These are phyloP conservation scores for Citrus unshiu DNA, from an alignment of 345 rosid genomes.

Conservation along the genomic window DNA sequence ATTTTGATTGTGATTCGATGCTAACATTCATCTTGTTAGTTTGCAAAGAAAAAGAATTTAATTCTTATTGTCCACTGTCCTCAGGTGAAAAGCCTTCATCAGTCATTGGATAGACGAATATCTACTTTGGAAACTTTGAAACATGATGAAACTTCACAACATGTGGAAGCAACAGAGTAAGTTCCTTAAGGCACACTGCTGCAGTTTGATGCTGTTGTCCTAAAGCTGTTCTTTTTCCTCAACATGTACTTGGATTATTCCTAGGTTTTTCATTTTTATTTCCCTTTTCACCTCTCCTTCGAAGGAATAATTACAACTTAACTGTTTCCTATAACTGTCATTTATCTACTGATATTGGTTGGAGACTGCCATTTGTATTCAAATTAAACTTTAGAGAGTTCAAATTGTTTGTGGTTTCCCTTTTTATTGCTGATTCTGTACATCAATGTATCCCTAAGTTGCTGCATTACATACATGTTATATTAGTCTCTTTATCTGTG, in stretches of 20 bases:
- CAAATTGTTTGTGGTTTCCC: neutral
- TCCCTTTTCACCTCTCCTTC: neutral
- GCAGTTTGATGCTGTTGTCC: neutral
- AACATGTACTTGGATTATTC: constrained; percentile 12
- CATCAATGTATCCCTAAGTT: neutral
- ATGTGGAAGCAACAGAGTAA: constrained; percentile 60
- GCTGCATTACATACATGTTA: neutral
- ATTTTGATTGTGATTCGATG: neutral
- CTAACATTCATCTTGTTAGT: neutral
- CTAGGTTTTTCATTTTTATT: neutral
- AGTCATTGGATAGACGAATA: constrained; percentile 70
- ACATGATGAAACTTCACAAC: constrained; percentile 60
- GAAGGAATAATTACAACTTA: constrained; percentile 15
- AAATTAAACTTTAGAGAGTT: neutral
- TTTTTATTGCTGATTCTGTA: neutral
- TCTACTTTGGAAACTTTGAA: constrained; percentile 73
- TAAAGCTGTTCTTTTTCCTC: neutral
- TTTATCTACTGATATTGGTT: neutral
- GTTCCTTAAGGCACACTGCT: constrained; percentile 5
- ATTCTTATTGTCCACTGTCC: neutral
- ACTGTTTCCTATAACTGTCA: neutral
- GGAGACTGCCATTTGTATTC: neutral
- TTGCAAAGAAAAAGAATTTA: neutral
- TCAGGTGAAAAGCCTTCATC: constrained; percentile 65
- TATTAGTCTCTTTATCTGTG: neutral